phyloP scores from a whole-genome alignment of 2,329 filamentous ascomycete species.

The Xylaria arbuscula region DNA sequence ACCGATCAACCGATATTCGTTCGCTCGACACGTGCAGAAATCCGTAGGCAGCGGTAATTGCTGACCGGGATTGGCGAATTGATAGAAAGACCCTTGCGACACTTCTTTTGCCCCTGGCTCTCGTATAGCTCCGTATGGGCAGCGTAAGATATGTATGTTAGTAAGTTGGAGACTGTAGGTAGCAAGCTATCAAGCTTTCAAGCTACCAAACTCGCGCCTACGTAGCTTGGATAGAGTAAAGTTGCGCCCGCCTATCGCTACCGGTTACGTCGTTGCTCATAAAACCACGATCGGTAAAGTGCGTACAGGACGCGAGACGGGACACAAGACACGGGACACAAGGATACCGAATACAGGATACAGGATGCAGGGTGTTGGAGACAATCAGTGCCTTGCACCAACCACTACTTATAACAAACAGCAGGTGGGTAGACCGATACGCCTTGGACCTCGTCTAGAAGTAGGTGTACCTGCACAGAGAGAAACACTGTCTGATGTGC shows the following conservation, averaged over 20 bases:
- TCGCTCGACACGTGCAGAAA: slow-evolving; percentile 16
- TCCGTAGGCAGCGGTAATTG: slow-evolving; percentile 1
- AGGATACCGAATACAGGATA: background rate
- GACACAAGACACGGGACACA: background rate
- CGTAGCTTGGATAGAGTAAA: slow-evolving; percentile 1
- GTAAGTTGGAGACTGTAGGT: background rate
- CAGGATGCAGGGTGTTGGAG: background rate
- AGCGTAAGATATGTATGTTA: background rate
- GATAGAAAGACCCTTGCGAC: background rate
- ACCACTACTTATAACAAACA: slow-evolving; percentile 5
- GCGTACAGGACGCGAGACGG: background rate
- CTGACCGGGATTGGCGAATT: slow-evolving; percentile 21
- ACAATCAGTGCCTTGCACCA: background rate
- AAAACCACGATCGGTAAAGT: slow-evolving; percentile 6
- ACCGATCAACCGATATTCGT: slow-evolving; percentile 14
- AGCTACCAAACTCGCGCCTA: background rate
- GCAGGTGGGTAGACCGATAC: background rate
- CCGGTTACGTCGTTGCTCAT: slow-evolving; percentile 4
- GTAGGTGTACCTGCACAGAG: background rate
- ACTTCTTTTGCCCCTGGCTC: background rate
- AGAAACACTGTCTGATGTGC: background rate
- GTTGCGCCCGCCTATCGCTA: slow-evolving; percentile 14
- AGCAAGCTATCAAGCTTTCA: background rate
- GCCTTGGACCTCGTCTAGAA: background rate
- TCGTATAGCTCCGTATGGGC: background rate